Conservation (phyloP, 805 yeast species). For the Huiozyma sinensis region DNA sequence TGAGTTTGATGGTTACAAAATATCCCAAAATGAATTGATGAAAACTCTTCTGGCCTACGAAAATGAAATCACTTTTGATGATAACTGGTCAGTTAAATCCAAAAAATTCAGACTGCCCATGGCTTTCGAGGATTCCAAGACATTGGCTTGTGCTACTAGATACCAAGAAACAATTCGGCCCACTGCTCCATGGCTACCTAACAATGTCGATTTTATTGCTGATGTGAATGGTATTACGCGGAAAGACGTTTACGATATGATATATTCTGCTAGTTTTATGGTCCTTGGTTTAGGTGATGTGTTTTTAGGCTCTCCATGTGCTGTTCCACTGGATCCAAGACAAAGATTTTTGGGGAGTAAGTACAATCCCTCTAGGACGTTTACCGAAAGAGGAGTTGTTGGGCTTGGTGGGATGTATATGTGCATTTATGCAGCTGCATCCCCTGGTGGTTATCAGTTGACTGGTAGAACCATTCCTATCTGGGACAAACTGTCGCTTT, state of each 20-base stretch:
- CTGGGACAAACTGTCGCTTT: conserved; percentile 88
- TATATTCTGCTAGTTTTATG: conserved; percentile 81
- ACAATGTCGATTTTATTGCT: conserved; percentile 91
- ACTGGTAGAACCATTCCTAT: conserved; percentile 95
- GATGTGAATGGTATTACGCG: conserved; percentile 75
- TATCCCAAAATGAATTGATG: conserved; percentile 53
- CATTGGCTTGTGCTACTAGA: conserved; percentile 81
- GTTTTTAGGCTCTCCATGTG: conserved; percentile 96
- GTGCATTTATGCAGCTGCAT: conserved; percentile 97
- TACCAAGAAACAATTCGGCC: conserved; percentile 89
- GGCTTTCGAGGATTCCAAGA: conserved; percentile 91
- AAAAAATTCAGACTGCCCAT: conserved; percentile 79
- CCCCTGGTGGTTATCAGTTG: conserved; percentile 97
- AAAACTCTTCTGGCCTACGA: conserved; percentile 64
- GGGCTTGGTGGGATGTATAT: conserved; percentile 98
- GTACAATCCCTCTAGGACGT: conserved; percentile 93
- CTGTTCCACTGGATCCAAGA: conserved; percentile 95
- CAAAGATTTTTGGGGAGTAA: conserved; percentile 87
- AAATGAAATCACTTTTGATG: conserved; percentile 56
- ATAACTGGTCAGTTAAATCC: conserved; percentile 80
- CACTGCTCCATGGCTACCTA: conserved; percentile 95
- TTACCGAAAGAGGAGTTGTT: conserved; percentile 92
- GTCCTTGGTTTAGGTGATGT: conserved; percentile 96
- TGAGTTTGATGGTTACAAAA: conserved; percentile 59
- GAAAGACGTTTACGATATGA: conserved; percentile 66